Base-by-base conservation (phyloP, 2,329 filamentous ascomycete genomes). In the Colletotrichum higginsianum region DNA sequence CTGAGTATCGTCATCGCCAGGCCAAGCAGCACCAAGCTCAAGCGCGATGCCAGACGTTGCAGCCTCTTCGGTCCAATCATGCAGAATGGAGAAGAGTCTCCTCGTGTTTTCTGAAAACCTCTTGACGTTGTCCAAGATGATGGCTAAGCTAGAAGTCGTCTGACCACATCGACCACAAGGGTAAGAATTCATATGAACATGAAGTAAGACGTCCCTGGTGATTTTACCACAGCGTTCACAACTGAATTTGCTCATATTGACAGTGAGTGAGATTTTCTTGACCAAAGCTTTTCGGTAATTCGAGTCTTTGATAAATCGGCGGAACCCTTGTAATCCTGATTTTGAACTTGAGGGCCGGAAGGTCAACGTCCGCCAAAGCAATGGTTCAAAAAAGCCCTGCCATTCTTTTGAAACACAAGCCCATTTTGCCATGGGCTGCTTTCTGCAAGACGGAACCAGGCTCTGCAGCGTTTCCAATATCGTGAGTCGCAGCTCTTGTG, bases 41-140 rank as follows among this genome's bases (percentile, higher is more conserved):
- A 65, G 62, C 1, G 52, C n/a, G 38, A 65, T 49, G 4, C 62
- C 52, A 47, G 1, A 11, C 5, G 18, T 18, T 6, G 62, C 9
- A 18, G n/a, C 40, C 62, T 26, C 55, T 26, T 26, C 26, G 26
- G 26, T 26, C 26, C 26, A 26, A 49, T 26, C 38, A 49, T 50
- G 26, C 6, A 65, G 50, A 38, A 47, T 21, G 8, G 40, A 57
- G 4, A 65, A 26, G 11, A 65, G 40, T n/a, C 23, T 13, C 40
- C 38, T 16, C n/a, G 56, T 7, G 16, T 30, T 64, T n/a, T 47
- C 18, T 35, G 38, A 65, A 65, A 49, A 49, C 52, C 42, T 49
- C 52, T 65, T 30, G 3, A 26, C 26, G 44, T 21, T 65, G 18
- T 49, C 52, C 12, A 57, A 23, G 16, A 57, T 7, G 18, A 40